phyloP scores from a whole-genome alignment of 768 basidiomycete genomes.

The Lactarius quietus region DNA sequence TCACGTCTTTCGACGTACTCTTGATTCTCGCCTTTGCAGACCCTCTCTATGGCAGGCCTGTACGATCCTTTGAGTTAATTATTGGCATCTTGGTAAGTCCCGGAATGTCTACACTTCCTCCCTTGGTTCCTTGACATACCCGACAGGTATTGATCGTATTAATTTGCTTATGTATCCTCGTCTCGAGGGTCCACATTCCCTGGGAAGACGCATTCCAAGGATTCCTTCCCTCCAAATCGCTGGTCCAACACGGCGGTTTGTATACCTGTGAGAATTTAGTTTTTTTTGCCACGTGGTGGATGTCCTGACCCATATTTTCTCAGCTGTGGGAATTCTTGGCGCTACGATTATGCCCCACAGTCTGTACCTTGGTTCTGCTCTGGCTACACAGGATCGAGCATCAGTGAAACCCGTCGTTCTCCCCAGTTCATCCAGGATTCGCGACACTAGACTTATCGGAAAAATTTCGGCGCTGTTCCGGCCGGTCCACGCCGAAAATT shows the following conservation, averaged over 20 bases:
- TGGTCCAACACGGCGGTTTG: conserved; percentile 21
- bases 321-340: conserved; percentile 31
- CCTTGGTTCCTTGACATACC: neutral
- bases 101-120: neutral
- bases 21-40: conserved; percentile 66
- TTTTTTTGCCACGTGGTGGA: neutral
- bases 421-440: neutral
- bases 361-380: conserved; percentile 42
- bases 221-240: conserved; percentile 21
- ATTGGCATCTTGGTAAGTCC: conserved; percentile 36
- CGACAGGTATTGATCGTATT: conserved; percentile 24
- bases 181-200: conserved; percentile 20
- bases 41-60: conserved; percentile 54
- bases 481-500: conserved; percentile 1
- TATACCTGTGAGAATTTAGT: conserved; percentile 19
- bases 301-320: neutral
- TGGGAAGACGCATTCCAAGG: conserved; percentile 24
- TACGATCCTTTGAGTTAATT: conserved; percentile 61
- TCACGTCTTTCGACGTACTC: conserved; percentile 49
- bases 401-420: conserved; percentile 6
- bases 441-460: neutral
- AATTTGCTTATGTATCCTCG: conserved; percentile 27
- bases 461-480: conserved; percentile 7
- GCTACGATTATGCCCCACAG: conserved; percentile 51
- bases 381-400: conserved; percentile 42